Conservation (phyloP, 352 stramenopile genomes). For the Pythium plurisporium region DNA sequence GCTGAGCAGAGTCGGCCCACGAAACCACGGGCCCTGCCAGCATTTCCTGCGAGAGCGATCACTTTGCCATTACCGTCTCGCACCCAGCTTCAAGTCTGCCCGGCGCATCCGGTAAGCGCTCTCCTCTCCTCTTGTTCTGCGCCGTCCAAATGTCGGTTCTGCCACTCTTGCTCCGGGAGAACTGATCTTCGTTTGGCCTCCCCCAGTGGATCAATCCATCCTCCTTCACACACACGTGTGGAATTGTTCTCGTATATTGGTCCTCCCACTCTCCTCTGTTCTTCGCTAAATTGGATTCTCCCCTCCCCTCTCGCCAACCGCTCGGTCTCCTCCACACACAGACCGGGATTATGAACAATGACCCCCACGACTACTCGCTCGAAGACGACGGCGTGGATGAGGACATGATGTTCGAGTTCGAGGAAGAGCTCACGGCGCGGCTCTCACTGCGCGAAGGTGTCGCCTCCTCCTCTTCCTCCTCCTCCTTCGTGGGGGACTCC, state of each 20-base stretch:
- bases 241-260: neutral
- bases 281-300: neutral
- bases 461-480: neutral
- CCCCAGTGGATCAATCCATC: neutral
- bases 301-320: too few relatives aligned
- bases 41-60: neutral
- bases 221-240: too few relatives aligned
- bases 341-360: slow-evolving; percentile 28
- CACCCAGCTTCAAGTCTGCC: slow-evolving; percentile 7
- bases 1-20: neutral
- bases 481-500: neutral
- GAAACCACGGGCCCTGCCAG: neutral
- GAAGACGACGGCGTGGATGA: slow-evolving; percentile 44
- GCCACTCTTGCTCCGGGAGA: neutral
- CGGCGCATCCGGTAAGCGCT: slow-evolving; percentile 4
- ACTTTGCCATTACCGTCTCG: slow-evolving; percentile 9
- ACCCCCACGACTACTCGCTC: slow-evolving; percentile 13
- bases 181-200: neutral
- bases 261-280: neutral
- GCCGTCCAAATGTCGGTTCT: slow-evolving; percentile 8
- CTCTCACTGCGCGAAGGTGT: slow-evolving; percentile 13
- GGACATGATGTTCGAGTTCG: slow-evolving; percentile 74
- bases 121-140: neutral
- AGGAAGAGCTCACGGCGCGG: slow-evolving; percentile 26
- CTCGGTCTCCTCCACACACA: neutral